Evolutionary conservation across 2,329 filamentous ascomycete species (phyloP).

Genomic region (Zymoseptoria tritici): DNA sequence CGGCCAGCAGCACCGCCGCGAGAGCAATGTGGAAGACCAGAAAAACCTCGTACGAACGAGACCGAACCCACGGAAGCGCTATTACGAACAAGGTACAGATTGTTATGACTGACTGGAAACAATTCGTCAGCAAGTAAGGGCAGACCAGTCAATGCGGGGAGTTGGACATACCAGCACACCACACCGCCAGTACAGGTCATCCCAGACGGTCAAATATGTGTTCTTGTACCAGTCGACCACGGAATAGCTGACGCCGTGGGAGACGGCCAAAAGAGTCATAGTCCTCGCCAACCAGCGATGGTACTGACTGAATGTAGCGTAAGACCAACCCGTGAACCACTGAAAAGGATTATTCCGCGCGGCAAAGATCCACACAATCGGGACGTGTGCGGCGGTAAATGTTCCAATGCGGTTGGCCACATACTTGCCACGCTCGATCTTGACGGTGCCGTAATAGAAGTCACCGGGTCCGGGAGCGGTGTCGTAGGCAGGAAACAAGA

Average conservation of each 20-base stretch:
- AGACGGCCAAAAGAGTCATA: slow-evolving; percentile 52
- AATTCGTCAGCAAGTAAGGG: not conserved
- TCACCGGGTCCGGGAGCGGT: slow-evolving; percentile 38
- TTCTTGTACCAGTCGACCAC: slow-evolving; percentile 30
- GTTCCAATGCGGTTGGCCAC: slow-evolving; percentile 57
- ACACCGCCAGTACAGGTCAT: slow-evolving; percentile 43
- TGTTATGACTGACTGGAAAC: slow-evolving; percentile 25
- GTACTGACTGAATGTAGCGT: slow-evolving; percentile 58
- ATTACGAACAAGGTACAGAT: slow-evolving; percentile 42
- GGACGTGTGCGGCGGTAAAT: slow-evolving; percentile 56
- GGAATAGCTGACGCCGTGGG: slow-evolving; percentile 54
- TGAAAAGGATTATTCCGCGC: slow-evolving; percentile 59
- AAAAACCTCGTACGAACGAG: slow-evolving; percentile 47
- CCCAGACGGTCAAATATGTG: slow-evolving; percentile 23
- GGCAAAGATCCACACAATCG: slow-evolving; percentile 58
- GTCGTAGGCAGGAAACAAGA: slow-evolving; percentile 40
- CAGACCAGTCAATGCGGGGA: not conserved
- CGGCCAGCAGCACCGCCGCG: slow-evolving; percentile 43
- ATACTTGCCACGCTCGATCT: slow-evolving; percentile 44
- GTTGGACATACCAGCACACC: not conserved
- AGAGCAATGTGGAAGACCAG: slow-evolving; percentile 46
- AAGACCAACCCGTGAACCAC: slow-evolving; percentile 61
- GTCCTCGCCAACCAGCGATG: slow-evolving; percentile 61
- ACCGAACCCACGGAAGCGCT: slow-evolving; percentile 46
- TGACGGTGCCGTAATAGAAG: slow-evolving; percentile 35